Percentiles rank a stretch among this genome's conserved stretches.
Evolutionary conservation across 208 protist genomes (phyloP).

Genomic region (Leishmania martiniquensis): DNA sequence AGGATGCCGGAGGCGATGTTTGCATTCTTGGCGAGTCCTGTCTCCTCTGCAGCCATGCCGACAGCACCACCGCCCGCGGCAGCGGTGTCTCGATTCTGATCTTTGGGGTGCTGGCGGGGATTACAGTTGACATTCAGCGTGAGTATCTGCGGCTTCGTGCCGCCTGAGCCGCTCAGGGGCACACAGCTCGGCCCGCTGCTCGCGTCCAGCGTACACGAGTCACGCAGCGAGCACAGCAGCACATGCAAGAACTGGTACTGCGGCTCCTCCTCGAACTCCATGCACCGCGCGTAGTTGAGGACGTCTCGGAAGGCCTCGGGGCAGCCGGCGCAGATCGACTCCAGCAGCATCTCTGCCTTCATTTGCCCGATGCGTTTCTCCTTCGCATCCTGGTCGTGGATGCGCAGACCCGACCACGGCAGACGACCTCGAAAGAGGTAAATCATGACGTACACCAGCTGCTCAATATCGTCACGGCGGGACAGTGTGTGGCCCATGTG

Average conservation of each 20-base stretch:
- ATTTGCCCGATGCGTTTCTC: conserved; percentile 52
- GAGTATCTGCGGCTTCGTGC: conserved; percentile 7
- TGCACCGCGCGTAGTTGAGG: conserved; percentile 59
- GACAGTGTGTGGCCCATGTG: conserved; percentile 96
- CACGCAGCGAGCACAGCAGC: conserved; percentile 47
- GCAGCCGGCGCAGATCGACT: conserved; percentile 54
- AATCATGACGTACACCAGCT: conserved; percentile 95
- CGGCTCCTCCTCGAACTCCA: conserved; percentile 78
- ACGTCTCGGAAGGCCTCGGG: conserved; percentile 70
- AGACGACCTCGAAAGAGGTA: conserved; percentile 98
- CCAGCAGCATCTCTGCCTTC: conserved; percentile 54
- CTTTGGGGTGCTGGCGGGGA: neutral
- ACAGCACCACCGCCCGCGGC: neutral
- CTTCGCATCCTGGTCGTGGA: conserved; percentile 59
- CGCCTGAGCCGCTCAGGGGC: conserved; percentile 11
- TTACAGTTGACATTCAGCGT: neutral
- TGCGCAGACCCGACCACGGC: conserved; percentile 94
- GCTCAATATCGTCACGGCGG: conserved; percentile 90
- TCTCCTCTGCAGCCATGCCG: neutral
- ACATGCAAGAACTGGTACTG: conserved; percentile 70
- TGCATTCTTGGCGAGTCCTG: conserved; percentile 1
- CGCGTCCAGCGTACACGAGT: conserved; percentile 10
- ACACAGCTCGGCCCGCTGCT: neutral
- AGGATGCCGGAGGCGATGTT: conserved; percentile 16
- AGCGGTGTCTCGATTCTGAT: neutral